Base-by-base conservation (phyloP, 306 rosid genomes). In the Quercus mongolica region DNA sequence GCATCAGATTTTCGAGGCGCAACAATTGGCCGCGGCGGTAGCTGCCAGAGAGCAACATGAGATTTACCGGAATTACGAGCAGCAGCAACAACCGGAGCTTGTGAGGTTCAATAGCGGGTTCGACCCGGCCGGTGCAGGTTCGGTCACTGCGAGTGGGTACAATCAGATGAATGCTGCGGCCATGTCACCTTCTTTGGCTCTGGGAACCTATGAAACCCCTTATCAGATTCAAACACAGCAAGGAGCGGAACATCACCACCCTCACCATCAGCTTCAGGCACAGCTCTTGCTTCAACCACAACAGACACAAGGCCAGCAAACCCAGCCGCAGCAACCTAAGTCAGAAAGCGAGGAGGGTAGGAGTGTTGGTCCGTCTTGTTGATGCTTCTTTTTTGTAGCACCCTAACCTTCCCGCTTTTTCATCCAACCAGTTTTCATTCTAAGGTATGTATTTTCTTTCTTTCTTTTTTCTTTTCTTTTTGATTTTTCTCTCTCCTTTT, bases 11-110 rank as follows among this genome's bases (percentile, higher is more conserved):
- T 81, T 83, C 15, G 97, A 92, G 46, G 88, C 41, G 55, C 14
- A 94, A 64, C 98, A 94, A 13, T 23, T 92, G 74, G 97, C 92
- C 0, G 92, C 82, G 0, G 91, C 87, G 1, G 82, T 71, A 63
- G 91, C 88, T 0, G 94, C 86, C 1, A 88, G 94, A 55, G 97
- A 91, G 59, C 97, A 89, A 56, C 96, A 92, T 3, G 94, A 90
- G 61, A 74, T 92, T 86, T 79, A 87, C 23, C 71, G 89, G n/a
- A 81, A 79, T 21, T 87, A 77, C 6, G 97, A 93, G 61, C 41
- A 35, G 6, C 86, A 81, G 3, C 94, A 85, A 3, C 89, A 76
- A 7, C 85, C 84, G 4, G 92, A 94, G 58, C 84, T 86, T 61
- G 44, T 84, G 58, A 75, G 92, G 71, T 94, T 87, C 51, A 86